Evolutionary conservation across 169 alveolate species (phyloP).

Genomic region (Perkinsus chesapeaki): DNA sequence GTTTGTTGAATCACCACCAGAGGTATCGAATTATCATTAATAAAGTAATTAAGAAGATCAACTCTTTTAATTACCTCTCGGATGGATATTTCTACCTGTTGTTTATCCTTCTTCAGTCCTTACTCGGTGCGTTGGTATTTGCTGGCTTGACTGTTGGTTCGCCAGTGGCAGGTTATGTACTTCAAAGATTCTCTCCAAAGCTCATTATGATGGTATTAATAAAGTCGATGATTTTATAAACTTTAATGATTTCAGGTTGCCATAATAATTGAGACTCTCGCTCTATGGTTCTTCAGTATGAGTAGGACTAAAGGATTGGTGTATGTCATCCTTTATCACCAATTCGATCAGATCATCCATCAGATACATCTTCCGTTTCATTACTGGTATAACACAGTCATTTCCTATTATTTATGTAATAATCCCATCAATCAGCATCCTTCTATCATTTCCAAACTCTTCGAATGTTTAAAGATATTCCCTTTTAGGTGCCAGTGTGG

Average conservation of each 20-base stretch:
- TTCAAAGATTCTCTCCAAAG: neutral
- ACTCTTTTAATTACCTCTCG: too few relatives aligned
- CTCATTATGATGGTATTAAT: neutral
- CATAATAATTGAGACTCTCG: neutral
- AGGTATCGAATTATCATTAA: too few relatives aligned
- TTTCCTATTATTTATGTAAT: neutral
- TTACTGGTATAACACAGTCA: neutral
- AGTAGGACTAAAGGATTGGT: neutral
- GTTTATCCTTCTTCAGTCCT: neutral
- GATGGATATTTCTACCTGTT: too few relatives aligned
- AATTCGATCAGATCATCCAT: neutral
- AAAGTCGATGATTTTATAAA: too few relatives aligned
- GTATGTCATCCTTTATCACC: neutral
- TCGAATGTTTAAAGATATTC: neutral
- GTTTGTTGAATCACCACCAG: too few relatives aligned
- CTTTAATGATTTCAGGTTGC: neutral
- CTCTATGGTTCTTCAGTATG: neutral
- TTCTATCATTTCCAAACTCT: too few relatives aligned
- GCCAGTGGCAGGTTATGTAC: neutral
- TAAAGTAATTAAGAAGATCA: too few relatives aligned
- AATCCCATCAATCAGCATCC: too few relatives aligned
- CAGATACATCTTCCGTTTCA: neutral
- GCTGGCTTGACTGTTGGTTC: neutral
- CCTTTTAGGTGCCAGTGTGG: constrained; percentile 30
- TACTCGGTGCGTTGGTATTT: neutral